Percentiles rank a stretch among this genome's conserved stretches.
phyloP scores from a whole-genome alignment of 768 basidiomycete genomes.

The Phanerochaete carnosa region DNA sequence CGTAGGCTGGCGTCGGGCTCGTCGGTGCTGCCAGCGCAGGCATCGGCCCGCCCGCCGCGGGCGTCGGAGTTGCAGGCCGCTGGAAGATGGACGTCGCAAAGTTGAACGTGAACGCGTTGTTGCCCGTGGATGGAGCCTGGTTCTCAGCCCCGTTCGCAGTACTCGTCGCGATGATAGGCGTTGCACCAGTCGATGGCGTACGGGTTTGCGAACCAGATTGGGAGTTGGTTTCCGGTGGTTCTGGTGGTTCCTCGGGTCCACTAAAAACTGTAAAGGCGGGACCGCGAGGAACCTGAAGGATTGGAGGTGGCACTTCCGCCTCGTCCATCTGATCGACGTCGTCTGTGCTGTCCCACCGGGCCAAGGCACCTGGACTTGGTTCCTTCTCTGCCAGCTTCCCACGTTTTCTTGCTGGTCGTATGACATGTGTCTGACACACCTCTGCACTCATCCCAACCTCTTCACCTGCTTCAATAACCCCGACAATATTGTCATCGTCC shows the following conservation, averaged over 20 bases:
- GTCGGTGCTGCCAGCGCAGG: conserved; percentile 49
- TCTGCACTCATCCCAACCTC: conserved; percentile 34
- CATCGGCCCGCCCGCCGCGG: conserved; percentile 1
- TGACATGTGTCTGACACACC: conserved; percentile 35
- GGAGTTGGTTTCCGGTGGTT: conserved; percentile 29
- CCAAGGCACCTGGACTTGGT: conserved; percentile 16
- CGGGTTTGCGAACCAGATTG: conserved; percentile 46
- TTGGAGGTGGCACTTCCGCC: neutral
- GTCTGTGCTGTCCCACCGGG: neutral
- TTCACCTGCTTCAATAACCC: conserved; percentile 39
- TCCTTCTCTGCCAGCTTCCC: conserved; percentile 31
- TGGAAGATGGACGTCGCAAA: conserved; percentile 21
- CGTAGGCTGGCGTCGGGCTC: conserved; percentile 48
- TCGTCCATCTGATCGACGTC: conserved; percentile 4
- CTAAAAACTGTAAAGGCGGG: conserved; percentile 48
- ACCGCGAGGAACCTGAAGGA: conserved; percentile 23
- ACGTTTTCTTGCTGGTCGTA: conserved; percentile 53
- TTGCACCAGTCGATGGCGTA: conserved; percentile 19
- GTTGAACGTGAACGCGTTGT: conserved; percentile 21
- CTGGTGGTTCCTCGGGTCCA: conserved; percentile 33
- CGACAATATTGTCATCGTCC: conserved; percentile 39
- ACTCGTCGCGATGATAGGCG: conserved; percentile 32
- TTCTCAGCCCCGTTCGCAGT: conserved; percentile 52
- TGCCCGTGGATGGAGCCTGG: conserved; percentile 21
- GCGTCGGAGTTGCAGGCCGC: conserved; percentile 24